Evolutionary conservation across 1,284 basidiomycete genomes (phyloP).

Genomic region (Exobasidium cylindrosporum): DNA sequence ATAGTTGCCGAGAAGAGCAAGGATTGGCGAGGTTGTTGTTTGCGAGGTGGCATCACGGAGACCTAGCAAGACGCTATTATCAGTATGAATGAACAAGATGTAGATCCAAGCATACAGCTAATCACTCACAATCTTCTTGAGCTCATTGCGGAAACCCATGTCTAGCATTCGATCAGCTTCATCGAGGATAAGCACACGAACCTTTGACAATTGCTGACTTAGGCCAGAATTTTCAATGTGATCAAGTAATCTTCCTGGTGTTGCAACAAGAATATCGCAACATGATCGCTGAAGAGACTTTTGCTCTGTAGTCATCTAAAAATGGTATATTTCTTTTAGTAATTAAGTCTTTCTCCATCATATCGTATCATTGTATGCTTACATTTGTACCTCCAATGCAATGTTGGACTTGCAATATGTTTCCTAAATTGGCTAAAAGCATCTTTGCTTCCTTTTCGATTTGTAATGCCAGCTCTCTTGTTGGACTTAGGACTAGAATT

Average conservation of each 20-base stretch:
- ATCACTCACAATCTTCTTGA: conserved; percentile 51
- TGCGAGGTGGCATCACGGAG: conserved; percentile 54
- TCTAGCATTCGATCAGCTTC: conserved; percentile 60
- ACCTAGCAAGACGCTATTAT: conserved; percentile 80
- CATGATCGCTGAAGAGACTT: conserved; percentile 46
- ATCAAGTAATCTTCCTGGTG: conserved; percentile 60
- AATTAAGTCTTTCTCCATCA: conserved; percentile 62
- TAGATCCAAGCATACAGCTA: conserved; percentile 74
- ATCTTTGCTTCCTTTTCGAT: conserved; percentile 47
- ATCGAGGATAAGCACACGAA: conserved; percentile 58
- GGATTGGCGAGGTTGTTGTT: conserved; percentile 53
- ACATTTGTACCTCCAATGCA: conserved; percentile 59
- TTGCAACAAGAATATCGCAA: conserved; percentile 59
- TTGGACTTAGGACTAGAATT: conserved; percentile 58
- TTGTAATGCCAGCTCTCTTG: conserved; percentile 60
- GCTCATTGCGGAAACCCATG: conserved; percentile 49
- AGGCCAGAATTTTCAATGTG: conserved; percentile 57
- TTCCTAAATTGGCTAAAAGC: conserved; percentile 34
- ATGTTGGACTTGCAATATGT: conserved; percentile 52
- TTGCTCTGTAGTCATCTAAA: conserved; percentile 59
- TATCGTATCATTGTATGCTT: conserved; percentile 59
- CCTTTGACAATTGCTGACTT: conserved; percentile 41
- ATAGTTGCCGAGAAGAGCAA: conserved; percentile 61
- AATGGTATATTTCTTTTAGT: conserved; percentile 68
- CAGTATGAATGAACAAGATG: conserved; percentile 94